Conservation (phyloP, 768 basidiomycete species). For the Epithele typhae region DNA sequence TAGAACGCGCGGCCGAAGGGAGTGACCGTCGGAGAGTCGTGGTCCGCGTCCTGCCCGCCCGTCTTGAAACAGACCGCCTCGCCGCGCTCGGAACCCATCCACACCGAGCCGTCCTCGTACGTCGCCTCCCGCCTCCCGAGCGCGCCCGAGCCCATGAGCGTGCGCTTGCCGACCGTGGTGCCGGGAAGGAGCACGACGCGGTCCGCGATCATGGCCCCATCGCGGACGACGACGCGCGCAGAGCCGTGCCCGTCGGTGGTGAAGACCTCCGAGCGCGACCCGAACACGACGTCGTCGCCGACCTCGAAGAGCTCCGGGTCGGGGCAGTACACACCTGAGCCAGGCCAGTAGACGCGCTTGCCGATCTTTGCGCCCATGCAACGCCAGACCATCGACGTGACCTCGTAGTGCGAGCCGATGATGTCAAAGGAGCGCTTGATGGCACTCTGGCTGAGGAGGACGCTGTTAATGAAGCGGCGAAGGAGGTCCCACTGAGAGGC, state of each 20-base stretch:
- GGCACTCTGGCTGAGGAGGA: constrained; percentile 33
- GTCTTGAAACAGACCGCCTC: constrained; percentile 28
- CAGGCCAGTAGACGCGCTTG: constrained; percentile 46
- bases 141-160: constrained; percentile 46
- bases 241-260: constrained; percentile 41
- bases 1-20: constrained; percentile 45
- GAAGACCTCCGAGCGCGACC: constrained; percentile 40
- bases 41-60: constrained; percentile 9
- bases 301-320: constrained; percentile 47
- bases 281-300: constrained; percentile 47
- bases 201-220: constrained; percentile 50
- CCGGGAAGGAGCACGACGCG: constrained; percentile 44
- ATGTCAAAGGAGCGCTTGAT: constrained; percentile 37
- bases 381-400: constrained; percentile 40
- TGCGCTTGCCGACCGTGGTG: constrained; percentile 33
- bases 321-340: constrained; percentile 40
- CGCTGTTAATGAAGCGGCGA: constrained; percentile 37
- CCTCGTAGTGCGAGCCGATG: constrained; percentile 43
- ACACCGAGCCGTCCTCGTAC: constrained; percentile 42
- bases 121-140: constrained; percentile 35
- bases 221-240: constrained; percentile 34
- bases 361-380: constrained; percentile 49
- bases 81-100: constrained; percentile 43
- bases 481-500: constrained; percentile 30
- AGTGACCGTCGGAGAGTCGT: constrained; percentile 23